Evolutionary conservation across 148 eudicot genomes (phyloP), one percentile per base, ranked within the genome.

Genomic region (Chenopodium suecicum): DNA sequence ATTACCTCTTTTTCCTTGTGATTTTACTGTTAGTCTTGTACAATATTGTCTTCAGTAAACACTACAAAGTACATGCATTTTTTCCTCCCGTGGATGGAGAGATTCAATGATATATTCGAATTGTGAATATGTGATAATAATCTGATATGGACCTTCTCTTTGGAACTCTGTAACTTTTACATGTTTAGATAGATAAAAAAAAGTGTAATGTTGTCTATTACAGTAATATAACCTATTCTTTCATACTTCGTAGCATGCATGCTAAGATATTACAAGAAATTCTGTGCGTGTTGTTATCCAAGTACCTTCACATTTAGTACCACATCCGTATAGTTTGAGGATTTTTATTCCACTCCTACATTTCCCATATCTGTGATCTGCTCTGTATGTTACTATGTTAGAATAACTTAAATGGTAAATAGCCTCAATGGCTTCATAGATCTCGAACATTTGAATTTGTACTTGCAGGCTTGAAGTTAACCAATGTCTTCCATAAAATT

Each of bases 41-140:
- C 62, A 41, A 68, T 29, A 67, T 68, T 78, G 37, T 8, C 63
- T 19, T 32, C n/a, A 79, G 82, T 56, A 56, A 29, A 13, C 41
- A 32, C 7, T 70, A 50, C 48, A 56, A 65, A 64, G 44, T 37
- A 41, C 76, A 71, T 19, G 52, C 74, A 71, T 25, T 58, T 79
- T 58, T 12, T 41, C 73, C 52, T 29, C 64, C 13, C 34, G 37
- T 70, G 20, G 50, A 9, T 4, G 37, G 48, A 71, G 56, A 70
- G n/a, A 44, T 54, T 37, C 13, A 31, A 56, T 48, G 46, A 29
- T 58, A 29, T 70, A 34, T 56, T 66, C n/a, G 47, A 79, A 71
- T 41, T 79, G 82, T 79, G 76, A 79, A 79, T 79, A 79, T 19
- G 23, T 20, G 34, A 48, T 78, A 27, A 60, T 79, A 27, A 60